Conservation (phyloP, 768 basidiomycete genomes). For the Termitomyces titanicus region DNA sequence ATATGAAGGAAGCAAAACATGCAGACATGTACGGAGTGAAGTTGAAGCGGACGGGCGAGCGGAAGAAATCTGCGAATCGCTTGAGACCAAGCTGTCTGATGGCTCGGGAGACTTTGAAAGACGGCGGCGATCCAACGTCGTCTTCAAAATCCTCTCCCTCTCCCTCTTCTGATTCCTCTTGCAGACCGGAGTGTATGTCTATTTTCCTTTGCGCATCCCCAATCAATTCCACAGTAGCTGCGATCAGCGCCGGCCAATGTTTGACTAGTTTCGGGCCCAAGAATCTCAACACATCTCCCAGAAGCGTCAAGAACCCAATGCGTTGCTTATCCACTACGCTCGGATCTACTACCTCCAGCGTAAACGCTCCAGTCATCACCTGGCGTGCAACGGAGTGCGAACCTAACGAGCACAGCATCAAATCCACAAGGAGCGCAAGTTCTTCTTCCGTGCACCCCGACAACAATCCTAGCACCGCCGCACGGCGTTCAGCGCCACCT, state of each 20-base stretch:
- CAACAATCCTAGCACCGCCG: conserved; percentile 72
- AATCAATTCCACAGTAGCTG: conserved; percentile 62
- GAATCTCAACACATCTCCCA: conserved; percentile 81
- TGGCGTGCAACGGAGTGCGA: conserved; percentile 24
- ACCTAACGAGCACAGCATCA: conserved; percentile 80
- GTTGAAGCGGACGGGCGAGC: conserved; percentile 67
- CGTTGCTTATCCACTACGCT: conserved; percentile 60
- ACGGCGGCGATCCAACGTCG: conserved; percentile 23
- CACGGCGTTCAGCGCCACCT: conserved; percentile 61
- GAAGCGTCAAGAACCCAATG: conserved; percentile 78
- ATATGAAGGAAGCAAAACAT: conserved; percentile 70
- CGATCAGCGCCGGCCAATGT: conserved; percentile 76
- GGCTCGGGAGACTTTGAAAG: conserved; percentile 47
- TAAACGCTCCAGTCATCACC: conserved; percentile 21
- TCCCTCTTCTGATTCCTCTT: conserved; percentile 31
- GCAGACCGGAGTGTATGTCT: conserved; percentile 18
- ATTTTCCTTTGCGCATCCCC: conserved; percentile 61
- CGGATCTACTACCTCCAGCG: conserved; percentile 20
- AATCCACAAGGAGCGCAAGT: conserved; percentile 70
- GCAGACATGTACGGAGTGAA: conserved; percentile 66
- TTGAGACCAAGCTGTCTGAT: conserved; percentile 84
- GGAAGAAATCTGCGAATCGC: conserved; percentile 86
- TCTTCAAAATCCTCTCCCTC: conserved; percentile 26
- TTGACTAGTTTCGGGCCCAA: conserved; percentile 67
- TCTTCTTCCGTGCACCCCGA: conserved; percentile 71